Evolutionary conservation across 495 filamentous ascomycete genomes (phyloP).

Genomic region (Lentithecium fluviatile): DNA sequence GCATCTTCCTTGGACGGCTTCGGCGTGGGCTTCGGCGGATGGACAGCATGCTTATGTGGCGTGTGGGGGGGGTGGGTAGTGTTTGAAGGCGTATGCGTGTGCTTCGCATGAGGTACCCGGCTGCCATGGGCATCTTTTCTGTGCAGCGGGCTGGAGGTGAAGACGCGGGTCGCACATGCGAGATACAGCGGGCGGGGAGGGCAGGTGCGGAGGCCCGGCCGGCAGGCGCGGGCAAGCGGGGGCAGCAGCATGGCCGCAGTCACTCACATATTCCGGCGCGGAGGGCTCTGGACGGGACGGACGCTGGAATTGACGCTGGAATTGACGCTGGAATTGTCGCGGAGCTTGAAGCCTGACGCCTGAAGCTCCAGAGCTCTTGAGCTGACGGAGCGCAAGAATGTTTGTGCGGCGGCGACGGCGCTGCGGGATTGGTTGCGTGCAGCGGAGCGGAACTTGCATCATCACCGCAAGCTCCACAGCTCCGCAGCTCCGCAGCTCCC

Average conservation of each 20-base stretch:
- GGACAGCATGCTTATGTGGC: conserved; percentile 8
- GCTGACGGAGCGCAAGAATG: background rate
- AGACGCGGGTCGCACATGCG: conserved; percentile 31
- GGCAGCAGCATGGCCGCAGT: conserved; percentile 19
- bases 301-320: background rate
- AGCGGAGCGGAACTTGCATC: too few species aligned
- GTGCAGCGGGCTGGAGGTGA: conserved; percentile 41
- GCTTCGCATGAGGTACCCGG: conserved; percentile 10
- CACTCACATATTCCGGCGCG: conserved; percentile 13
- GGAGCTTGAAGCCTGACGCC: too few species aligned
- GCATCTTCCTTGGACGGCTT: conserved; percentile 45
- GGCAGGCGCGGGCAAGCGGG: conserved; percentile 16
- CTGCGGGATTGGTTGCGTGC: conserved; percentile 15
- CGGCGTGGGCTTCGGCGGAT: conserved; percentile 37
- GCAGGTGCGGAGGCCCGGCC: conserved; percentile 15
- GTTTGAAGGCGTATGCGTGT: conserved; percentile 5
- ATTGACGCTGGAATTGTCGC: too few species aligned
- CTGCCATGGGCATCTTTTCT: conserved; percentile 42
- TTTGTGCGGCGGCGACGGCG: too few species aligned
- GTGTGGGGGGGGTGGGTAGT: too few species aligned
- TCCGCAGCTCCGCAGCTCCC: background rate
- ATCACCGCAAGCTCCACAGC: background rate
- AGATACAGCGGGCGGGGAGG: background rate
- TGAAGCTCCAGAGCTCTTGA: too few species aligned
- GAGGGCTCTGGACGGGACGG: background rate